Conservation (phyloP, 2,329 filamentous ascomycete genomes). For the Juglanconis sp. region DNA sequence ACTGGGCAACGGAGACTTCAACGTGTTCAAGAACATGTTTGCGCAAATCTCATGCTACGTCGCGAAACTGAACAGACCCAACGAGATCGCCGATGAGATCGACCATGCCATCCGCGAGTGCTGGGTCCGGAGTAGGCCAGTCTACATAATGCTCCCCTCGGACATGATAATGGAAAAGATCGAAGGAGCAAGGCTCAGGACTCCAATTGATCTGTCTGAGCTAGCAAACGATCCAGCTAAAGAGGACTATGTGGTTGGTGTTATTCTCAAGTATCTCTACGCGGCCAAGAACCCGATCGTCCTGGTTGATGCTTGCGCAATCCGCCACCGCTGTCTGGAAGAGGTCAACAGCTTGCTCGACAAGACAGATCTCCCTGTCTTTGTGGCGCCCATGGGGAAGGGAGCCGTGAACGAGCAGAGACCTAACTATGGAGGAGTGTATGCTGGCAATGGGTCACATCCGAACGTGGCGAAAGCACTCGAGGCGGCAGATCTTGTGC, state of each 20-base stretch:
- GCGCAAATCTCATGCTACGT: constrained; percentile 26
- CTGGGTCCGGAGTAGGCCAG: constrained; percentile 69
- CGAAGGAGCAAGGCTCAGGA: constrained; percentile 69
- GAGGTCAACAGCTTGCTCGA: constrained; percentile 72
- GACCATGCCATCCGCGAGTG: constrained; percentile 42
- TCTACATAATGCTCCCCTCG: constrained; percentile 80
- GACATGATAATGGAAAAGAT: constrained; percentile 77
- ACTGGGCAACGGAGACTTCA: constrained; percentile 25
- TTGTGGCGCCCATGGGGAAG: constrained; percentile 90
- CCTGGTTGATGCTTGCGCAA: constrained; percentile 78
- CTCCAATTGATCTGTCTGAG: constrained; percentile 63
- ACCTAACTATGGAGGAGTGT: constrained; percentile 77
- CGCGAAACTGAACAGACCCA: constrained; percentile 24
- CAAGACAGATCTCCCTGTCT: constrained; percentile 73
- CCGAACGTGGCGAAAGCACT: constrained; percentile 61
- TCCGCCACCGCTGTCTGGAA: constrained; percentile 68
- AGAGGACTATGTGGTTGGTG: constrained; percentile 80
- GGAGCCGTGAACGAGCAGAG: constrained; percentile 75
- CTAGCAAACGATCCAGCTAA: constrained; percentile 65
- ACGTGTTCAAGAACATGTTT: constrained; percentile 19
- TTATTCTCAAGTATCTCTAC: constrained; percentile 70
- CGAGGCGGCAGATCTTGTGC: constrained; percentile 67
- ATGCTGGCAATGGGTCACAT: constrained; percentile 74
- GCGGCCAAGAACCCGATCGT: constrained; percentile 73
- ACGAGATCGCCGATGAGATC: constrained; percentile 25